Base-by-base conservation (phyloP, 495 filamentous ascomycete genomes). In the Aspergillus kassunensis region DNA sequence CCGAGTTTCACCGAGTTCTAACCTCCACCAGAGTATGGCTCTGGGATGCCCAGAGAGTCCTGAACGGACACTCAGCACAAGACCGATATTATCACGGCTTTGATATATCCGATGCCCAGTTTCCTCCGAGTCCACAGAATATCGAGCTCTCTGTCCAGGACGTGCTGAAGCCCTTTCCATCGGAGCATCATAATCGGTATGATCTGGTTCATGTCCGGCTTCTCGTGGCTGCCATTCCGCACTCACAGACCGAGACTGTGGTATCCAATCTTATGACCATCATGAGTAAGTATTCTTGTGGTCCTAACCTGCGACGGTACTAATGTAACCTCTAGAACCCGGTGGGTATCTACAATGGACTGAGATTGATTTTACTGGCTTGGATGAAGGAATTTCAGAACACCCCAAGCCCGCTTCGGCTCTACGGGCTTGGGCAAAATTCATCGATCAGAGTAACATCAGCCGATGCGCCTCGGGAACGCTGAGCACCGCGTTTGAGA, bases 301-400 rank as follows among this genome's bases (percentile, higher is more conserved):
- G 6, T 10, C 24, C 16, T 40, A 4, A 33, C 4, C 0, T 15
- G 24, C 15, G 3, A 16, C 21, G 8, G 7, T 24, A 16, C 13
- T 7, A 20, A 13, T 29, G 0, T n/a, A 24, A 9, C 11, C 4
- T 27, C 51, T 8, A 41, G 68, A 64, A 46, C 66, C 63, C 27
- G 61, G 59, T 10, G 70, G 70, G 8, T 66, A 60, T 45, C 53
- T 73, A 29, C 70, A 71, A 54, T 73, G 70, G 70, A 63, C 62
- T 52, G 70, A 73, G 36, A 44, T 61, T 15, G 64, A 69, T 48
- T 39, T 36, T 12, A 52, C 53, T 7, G 49, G 42, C 0, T 56
- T 64, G 49, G 9, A 31, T 13, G 48, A 41, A 18, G 3, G 15
- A 16, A 24, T 11, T 4, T 12, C 35, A 18, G 6, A 15, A 2